Evolutionary conservation across 2,329 filamentous ascomycete species (phyloP), one percentile per base, ranked within the genome.

Genomic region (Fusarium dlaminii): DNA sequence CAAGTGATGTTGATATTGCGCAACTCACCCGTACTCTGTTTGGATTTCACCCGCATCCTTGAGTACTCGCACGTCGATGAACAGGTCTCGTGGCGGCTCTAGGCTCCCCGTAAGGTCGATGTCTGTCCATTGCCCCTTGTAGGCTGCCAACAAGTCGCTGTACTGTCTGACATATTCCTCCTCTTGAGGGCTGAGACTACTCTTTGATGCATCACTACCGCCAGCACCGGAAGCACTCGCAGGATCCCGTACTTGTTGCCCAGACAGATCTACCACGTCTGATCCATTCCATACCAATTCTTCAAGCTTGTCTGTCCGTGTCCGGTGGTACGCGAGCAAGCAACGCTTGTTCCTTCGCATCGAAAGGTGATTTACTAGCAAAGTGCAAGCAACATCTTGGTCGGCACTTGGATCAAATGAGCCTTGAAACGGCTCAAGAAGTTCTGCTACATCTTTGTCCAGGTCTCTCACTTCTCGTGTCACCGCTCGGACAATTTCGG

Each of bases 1-100:
- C 27, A 39, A 30, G 22, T 20, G 24, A 58, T n/a, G 58, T 37
- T 39, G 24, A 27, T 43, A 27, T 49, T n/a, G 36, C 51, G 17
- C 36, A 27, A 86, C 92, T 83, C 87, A 97, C 93, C 96, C 96
- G 81, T 99, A 99, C 87, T 99, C 97, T 1, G 96, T 99, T 85
- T 99, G 96, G 74, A 99, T 98, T 86, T 99, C 96, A 9, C 97
- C 96, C 3, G 96, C 96, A 85, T 99, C 96, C 82, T 96, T 98
- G 73, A 99, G 84, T 55, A 99, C 96, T 52, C 96, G 88, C 40
- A 99, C 96, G 82, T 99, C 96, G 78, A 99, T 97, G 82, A 98
- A 99, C 60, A 99, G 85, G 83, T 99, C 96, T 77, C 91, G 90
- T n/a, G 96, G 96, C 30, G 96, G 96, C 80, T 98, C 95, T 80